These are phyloP conservation scores for Evernia prunastri DNA, from an alignment of 495 filamentous ascomycete species.

Conservation along the genomic window DNA sequence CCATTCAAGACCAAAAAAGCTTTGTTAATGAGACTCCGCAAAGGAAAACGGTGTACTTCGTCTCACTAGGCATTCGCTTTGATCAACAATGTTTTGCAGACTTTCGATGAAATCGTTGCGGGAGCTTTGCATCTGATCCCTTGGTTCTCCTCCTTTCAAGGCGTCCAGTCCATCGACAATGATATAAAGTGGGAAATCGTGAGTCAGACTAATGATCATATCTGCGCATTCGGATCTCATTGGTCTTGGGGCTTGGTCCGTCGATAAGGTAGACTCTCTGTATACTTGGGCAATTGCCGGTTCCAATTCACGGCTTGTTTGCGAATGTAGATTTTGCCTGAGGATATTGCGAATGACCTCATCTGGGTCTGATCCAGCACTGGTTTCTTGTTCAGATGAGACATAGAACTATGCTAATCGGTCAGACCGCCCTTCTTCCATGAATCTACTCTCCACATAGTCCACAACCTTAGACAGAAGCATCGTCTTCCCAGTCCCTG, in stretches of 20 bases:
- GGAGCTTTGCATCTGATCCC: conserved; percentile 7
- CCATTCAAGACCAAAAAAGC: no score
- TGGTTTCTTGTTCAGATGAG: conserved; percentile 1
- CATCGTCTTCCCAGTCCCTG: conserved; percentile 13
- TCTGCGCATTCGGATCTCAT: conserved; percentile 9
- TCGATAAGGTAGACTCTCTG: conserved; percentile 1
- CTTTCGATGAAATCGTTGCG: conserved; percentile 14
- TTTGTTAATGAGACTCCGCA: no score
- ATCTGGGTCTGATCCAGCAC: conserved; percentile 4
- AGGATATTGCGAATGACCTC: conserved; percentile 11
- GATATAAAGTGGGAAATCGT: conserved; percentile 8
- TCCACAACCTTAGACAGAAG: conserved; percentile 9
- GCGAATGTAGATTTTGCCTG: conserved; percentile 4
- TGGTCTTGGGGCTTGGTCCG: conserved; percentile 7
- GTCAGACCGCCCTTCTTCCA: neutral
- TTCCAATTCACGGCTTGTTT: neutral
- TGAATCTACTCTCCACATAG: neutral
- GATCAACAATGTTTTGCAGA: conserved; percentile 2
- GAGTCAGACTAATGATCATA: conserved; percentile 6
- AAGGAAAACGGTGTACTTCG: no score
- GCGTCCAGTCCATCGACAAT: conserved; percentile 13
- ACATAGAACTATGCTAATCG: conserved; percentile 10
- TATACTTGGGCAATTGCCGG: conserved; percentile 5
- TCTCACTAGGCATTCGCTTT: conserved; percentile 1
- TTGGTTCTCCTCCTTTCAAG: neutral